phyloP scores from a whole-genome alignment of 176 grass and related monocot genomes.

The Oryza rufipogon region DNA sequence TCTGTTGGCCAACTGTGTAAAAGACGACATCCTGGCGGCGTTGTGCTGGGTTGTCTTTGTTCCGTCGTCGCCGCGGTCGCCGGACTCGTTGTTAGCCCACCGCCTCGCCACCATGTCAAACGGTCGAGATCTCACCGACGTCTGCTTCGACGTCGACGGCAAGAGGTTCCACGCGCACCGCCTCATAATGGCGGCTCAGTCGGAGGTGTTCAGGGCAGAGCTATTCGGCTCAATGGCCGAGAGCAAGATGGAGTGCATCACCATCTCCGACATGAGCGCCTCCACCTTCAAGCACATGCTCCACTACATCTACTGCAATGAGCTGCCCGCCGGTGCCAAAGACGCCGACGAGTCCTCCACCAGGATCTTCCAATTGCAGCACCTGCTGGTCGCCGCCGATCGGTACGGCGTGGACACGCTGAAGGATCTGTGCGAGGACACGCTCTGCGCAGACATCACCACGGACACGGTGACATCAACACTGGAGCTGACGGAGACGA shows the following conservation, averaged over 20 bases:
- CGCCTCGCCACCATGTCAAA: not conserved
- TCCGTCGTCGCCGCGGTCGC: no score
- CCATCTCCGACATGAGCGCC: slow-evolving; percentile 3
- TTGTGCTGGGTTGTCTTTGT: no score
- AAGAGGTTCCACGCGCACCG: slow-evolving; percentile 14
- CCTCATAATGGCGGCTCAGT: slow-evolving; percentile 7
- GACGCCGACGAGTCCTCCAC: no score
- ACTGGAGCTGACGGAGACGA: not conserved
- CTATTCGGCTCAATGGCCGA: slow-evolving; percentile 5
- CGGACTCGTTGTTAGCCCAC: not conserved
- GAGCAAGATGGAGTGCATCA: not conserved
- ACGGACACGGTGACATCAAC: not conserved
- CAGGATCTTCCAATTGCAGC: not conserved
- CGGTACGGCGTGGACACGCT: not conserved
- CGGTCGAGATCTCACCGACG: slow-evolving; percentile 3
- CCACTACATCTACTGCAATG: slow-evolving; percentile 24
- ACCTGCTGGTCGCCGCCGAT: not conserved
- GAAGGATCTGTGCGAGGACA: not conserved
- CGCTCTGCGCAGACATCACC: not conserved
- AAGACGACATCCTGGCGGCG: no score
- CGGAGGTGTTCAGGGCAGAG: not conserved
- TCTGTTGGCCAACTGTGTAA: no score
- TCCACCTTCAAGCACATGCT: slow-evolving; percentile 33
- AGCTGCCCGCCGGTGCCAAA: not conserved
- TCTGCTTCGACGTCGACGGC: not conserved